phyloP scores from a whole-genome alignment of 257 asterid species.

The Penstemon newberryi region DNA sequence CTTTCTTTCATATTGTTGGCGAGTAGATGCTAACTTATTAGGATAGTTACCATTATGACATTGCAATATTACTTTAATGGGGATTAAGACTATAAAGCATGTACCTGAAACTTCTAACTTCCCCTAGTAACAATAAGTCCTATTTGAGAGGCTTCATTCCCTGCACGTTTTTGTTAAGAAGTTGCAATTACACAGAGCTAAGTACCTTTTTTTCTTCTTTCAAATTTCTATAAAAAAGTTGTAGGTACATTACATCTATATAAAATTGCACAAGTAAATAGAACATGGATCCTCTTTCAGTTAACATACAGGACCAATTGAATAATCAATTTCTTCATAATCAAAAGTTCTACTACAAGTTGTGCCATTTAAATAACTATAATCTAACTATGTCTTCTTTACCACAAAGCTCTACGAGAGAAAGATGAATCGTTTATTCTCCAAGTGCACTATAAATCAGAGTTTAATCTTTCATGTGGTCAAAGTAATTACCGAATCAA shows the following conservation, averaged over 20 bases:
- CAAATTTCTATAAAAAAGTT: neutral
- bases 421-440: neutral
- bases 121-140: slow-evolving; percentile 23
- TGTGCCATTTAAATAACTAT: neutral
- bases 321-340: neutral
- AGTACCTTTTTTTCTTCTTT: neutral
- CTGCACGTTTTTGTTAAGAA: slow-evolving; percentile 31
- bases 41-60: neutral
- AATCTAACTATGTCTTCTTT: too few relatives aligned
- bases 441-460: neutral
- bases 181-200: slow-evolving; percentile 10
- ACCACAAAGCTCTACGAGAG: neutral
- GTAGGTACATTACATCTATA: neutral
- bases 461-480: neutral
- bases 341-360: neutral
- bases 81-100: slow-evolving; percentile 18
- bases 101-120: slow-evolving; percentile 36
- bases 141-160: slow-evolving; percentile 63
- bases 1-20: slow-evolving; percentile 2
- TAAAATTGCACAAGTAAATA: neutral
- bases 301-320: neutral
- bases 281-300: slow-evolving; percentile 11
- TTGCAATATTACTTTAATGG: neutral
- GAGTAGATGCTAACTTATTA: neutral
- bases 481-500: neutral